phyloP scores from a whole-genome alignment of 805 yeast genomes.

The Candida ipomoeae region DNA sequence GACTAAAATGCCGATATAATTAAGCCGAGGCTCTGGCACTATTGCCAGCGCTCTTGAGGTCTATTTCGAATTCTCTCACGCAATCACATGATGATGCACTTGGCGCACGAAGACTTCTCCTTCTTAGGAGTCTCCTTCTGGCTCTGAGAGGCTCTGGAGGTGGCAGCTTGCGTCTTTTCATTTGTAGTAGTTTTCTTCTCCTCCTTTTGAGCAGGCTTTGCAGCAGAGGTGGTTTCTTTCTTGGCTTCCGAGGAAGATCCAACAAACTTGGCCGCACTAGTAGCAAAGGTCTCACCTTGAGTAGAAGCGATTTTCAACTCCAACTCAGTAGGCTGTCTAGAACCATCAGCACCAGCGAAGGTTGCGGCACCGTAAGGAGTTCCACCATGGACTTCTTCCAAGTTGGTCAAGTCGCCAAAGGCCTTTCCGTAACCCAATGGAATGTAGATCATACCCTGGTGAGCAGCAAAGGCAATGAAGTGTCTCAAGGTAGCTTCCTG shows the following conservation, averaged over 20 bases:
- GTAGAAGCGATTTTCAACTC: slow-evolving; percentile 60
- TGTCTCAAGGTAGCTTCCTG: slow-evolving; percentile 69
- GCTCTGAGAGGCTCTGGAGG: slow-evolving; percentile 12
- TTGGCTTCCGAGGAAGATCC: background rate
- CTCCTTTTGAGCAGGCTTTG: background rate
- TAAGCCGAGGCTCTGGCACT: background rate
- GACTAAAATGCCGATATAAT: too few species aligned
- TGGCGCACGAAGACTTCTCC: slow-evolving; percentile 14
- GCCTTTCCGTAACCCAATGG: slow-evolving; percentile 70
- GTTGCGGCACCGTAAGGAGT: slow-evolving; percentile 88
- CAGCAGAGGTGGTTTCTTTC: background rate
- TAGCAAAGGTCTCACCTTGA: slow-evolving; percentile 63
- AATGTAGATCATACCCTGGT: slow-evolving; percentile 76
- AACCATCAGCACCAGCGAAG: slow-evolving; percentile 72
- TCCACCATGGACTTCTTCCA: slow-evolving; percentile 71
- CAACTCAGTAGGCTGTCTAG: slow-evolving; percentile 58
- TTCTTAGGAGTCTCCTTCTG: slow-evolving; percentile 2
- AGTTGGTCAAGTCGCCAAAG: slow-evolving; percentile 50
- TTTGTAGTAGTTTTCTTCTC: background rate
- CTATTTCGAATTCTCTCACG: background rate
- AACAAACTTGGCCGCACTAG: slow-evolving; percentile 25
- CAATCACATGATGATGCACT: slow-evolving; percentile 15
- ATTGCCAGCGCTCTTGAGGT: background rate
- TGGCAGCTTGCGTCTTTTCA: background rate
- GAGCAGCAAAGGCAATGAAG: slow-evolving; percentile 60